Base-by-base conservation (phyloP, 2,329 filamentous ascomycete species). In the Verticillium nonalfalfae region DNA sequence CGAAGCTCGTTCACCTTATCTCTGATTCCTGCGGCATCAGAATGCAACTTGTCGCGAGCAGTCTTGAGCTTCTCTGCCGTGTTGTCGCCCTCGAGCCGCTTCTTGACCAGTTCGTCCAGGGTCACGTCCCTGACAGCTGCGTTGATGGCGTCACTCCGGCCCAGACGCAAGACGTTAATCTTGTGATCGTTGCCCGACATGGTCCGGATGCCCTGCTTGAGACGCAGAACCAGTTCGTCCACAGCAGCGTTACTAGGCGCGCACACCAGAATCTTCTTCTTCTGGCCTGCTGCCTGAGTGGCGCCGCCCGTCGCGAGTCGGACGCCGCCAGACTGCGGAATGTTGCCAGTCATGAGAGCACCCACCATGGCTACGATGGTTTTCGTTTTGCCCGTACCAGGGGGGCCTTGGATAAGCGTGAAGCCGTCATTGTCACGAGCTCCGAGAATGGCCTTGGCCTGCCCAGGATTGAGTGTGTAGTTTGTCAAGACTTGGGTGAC, bases 181-280 rank as follows among this genome's bases (percentile, higher is more conserved):
- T 90, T 90, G 66, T 90, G 88, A 13, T 81, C 79, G 34, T 86
- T 82, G 1, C 95, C 94, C 54, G 83, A 85, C 62, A 85, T 81
- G 0, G 91, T 93, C 70, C 88, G 94, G 59, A 99, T 84, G 4
- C 95, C 95, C 59, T 86, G 80, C 75, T 96, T 98, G 70, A 99
- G 84, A 77, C 95, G 89, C 73, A 97, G 87, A 18, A 99, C 95
- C 64, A 99, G 74, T 74, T 99, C 95, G 72, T 99, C 95, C 6
- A 99, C 95, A 36, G 95, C 95, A 7, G 95, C 95, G 74, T 99
- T 99, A 81, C 93, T 98, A 14, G 95, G 95, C n/a, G 95, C 95
- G 71, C 95, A 99, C 31, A 99, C 91, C 33, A 99, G 83, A 33
- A 99, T 81, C 74, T 98, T 99, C 76, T 96, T 97, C 76, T 96